Percentiles rank a stretch among this genome's conserved stretches.
Conservation (phyloP, 2,329 filamentous ascomycete species). For the Diaporthe caulivora region DNA sequence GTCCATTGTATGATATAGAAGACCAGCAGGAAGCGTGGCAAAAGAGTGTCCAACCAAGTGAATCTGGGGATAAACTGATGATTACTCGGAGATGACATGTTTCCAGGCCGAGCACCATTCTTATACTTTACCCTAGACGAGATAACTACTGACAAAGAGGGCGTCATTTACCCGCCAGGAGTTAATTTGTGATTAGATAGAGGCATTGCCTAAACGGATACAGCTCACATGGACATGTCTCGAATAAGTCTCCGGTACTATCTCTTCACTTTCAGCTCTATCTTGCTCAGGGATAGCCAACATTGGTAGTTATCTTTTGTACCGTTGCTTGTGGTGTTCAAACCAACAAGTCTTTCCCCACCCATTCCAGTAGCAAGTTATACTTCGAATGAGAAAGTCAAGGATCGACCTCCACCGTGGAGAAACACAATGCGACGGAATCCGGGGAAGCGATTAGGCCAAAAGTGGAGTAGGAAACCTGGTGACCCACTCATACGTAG, state of each 20-base stretch:
- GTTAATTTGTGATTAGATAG: not conserved
- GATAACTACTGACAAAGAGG: conserved; percentile 1
- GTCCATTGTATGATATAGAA: not conserved
- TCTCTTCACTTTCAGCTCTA: not conserved
- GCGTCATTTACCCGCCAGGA: not conserved
- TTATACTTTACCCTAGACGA: not conserved
- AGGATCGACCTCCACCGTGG: not conserved
- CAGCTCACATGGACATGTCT: not conserved
- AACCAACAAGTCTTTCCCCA: not conserved
- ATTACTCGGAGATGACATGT: too few relatives aligned
- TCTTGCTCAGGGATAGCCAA: not conserved
- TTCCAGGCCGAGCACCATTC: not conserved
- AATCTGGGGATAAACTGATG: too few relatives aligned
- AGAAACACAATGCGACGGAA: too few relatives aligned
- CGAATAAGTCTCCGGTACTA: not conserved
- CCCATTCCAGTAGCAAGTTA: not conserved
- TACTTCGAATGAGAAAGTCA: not conserved
- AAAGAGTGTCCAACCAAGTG: too few relatives aligned
- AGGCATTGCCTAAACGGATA: not conserved
- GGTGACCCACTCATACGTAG: not conserved
- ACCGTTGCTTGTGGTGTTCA: not conserved
- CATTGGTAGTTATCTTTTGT: not conserved
- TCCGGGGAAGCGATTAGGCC: not conserved
- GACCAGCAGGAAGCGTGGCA: too few relatives aligned
- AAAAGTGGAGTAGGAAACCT: not conserved